Evolutionary conservation across 2,329 filamentous ascomycete genomes (phyloP).

Genomic region (Westerdykella sp.): DNA sequence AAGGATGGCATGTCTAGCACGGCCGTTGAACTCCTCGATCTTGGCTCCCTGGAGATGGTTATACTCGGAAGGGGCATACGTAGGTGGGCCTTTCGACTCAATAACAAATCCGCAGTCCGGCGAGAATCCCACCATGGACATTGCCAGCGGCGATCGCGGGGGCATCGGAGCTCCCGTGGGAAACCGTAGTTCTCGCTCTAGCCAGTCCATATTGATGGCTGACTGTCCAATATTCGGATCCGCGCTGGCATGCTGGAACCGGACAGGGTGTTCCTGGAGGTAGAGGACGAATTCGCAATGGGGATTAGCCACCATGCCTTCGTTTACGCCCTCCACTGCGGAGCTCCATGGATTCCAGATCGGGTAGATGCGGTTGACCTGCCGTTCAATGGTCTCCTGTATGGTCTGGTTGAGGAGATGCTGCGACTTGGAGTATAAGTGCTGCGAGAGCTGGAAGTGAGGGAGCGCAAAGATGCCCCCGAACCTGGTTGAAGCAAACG

Average conservation of each 20-base stretch:
- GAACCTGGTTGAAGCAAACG: constrained; percentile 39
- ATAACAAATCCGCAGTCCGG: constrained; percentile 62
- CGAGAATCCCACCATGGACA: constrained; percentile 58
- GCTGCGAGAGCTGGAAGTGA: constrained; percentile 62
- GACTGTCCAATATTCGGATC: constrained; percentile 1
- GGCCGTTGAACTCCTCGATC: constrained; percentile 49
- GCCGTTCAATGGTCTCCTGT: constrained; percentile 58
- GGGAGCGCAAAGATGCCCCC: constrained; percentile 86
- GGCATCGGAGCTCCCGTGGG: constrained; percentile 53
- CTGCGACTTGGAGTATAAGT: constrained; percentile 43
- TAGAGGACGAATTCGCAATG: constrained; percentile 89
- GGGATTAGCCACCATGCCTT: constrained; percentile 57
- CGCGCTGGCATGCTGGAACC: constrained; percentile 14
- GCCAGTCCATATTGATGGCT: constrained; percentile 39
- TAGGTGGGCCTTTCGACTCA: constrained; percentile 54
- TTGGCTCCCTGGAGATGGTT: constrained; percentile 54
- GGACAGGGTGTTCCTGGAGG: constrained; percentile 62
- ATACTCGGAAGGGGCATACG: constrained; percentile 46
- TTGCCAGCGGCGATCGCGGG: constrained; percentile 46
- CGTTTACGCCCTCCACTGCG: constrained; percentile 50
- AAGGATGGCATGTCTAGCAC: constrained; percentile 49
- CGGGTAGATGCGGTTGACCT: constrained; percentile 53
- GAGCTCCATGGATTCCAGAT: constrained; percentile 68
- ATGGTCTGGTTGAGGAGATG: constrained; percentile 68
- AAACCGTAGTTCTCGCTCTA: constrained; percentile 55